Conservation (phyloP, 2,329 filamentous ascomycete species). For the Penicillium sp. region DNA sequence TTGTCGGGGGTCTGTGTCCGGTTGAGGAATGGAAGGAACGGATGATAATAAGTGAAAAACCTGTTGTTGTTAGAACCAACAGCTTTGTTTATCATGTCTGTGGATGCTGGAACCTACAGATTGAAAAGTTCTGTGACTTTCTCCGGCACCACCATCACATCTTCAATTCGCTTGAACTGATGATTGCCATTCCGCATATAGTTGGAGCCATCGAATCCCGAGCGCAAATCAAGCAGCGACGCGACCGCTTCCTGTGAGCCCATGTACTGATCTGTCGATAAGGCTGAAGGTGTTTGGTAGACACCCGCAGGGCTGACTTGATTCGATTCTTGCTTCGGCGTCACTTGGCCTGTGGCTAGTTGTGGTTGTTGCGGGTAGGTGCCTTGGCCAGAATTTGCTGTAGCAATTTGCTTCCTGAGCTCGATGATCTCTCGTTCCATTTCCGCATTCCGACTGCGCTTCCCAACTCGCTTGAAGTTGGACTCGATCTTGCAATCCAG, state of each 20-base stretch:
- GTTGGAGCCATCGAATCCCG: constrained; percentile 51
- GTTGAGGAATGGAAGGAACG: constrained; percentile 68
- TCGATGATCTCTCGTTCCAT: constrained; percentile 65
- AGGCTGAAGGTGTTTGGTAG: constrained; percentile 44
- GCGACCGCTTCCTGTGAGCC: constrained; percentile 58
- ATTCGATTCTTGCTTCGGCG: constrained; percentile 46
- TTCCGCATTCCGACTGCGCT: constrained; percentile 69
- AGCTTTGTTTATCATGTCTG: not conserved
- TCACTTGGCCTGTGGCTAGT: constrained; percentile 36
- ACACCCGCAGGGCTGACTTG: constrained; percentile 42
- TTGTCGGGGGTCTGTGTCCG: constrained; percentile 60
- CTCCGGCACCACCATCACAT: constrained; percentile 53
- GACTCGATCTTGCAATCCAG: constrained; percentile 71
- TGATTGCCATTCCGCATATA: constrained; percentile 57
- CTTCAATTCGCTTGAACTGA: constrained; percentile 59
- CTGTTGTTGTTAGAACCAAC: constrained; percentile 42
- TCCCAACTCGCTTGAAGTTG: constrained; percentile 72
- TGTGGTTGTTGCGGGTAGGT: constrained; percentile 35
- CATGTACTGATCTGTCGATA: constrained; percentile 52
- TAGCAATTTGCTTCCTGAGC: constrained; percentile 55
- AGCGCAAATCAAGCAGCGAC: constrained; percentile 57
- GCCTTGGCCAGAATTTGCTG: constrained; percentile 32
- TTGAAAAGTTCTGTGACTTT: constrained; percentile 54
- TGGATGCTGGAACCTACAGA: constrained; percentile 40
- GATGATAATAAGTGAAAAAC: constrained; percentile 69